phyloP scores from a whole-genome alignment of 352 stramenopile species.

The Phytopythium litorale region DNA sequence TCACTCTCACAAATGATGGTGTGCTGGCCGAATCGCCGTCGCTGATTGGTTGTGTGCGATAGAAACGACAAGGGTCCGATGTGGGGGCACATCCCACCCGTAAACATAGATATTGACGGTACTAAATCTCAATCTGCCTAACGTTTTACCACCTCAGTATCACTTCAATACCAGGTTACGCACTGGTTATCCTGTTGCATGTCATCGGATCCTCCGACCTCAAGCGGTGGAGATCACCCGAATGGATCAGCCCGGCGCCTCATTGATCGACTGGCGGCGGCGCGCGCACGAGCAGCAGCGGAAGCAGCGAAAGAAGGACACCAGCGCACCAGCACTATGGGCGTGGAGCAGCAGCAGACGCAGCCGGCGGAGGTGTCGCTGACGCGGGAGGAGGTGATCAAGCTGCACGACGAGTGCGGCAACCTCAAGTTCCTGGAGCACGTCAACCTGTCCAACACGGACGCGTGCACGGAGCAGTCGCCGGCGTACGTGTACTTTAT shows the following conservation, averaged over 20 bases:
- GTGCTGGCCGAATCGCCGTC: no score
- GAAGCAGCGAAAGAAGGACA: background rate
- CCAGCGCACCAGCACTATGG: slow-evolving; percentile 18
- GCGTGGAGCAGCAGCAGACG: background rate
- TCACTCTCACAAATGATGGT: no score
- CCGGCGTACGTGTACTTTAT: slow-evolving; percentile 63
- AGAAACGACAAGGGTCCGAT: no score
- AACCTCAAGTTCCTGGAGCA: slow-evolving; percentile 76
- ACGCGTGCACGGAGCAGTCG: slow-evolving; percentile 42
- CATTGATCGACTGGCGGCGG: slow-evolving; percentile 8
- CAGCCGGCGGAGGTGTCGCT: slow-evolving; percentile 22
- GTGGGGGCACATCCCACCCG: no score
- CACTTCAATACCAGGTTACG: background rate
- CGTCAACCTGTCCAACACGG: slow-evolving; percentile 62
- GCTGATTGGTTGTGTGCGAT: no score
- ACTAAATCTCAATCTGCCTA: background rate
- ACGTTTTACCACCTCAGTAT: background rate
- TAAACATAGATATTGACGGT: no score
- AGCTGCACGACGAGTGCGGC: slow-evolving; percentile 44
- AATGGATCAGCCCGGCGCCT: no score
- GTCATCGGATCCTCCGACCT: background rate
- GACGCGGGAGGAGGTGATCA: slow-evolving; percentile 43
- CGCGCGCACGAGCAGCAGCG: background rate
- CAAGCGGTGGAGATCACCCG: background rate
- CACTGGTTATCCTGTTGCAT: no score